Evolutionary conservation across 345 rosid genomes (phyloP).

Genomic region (Clausena lansium): DNA sequence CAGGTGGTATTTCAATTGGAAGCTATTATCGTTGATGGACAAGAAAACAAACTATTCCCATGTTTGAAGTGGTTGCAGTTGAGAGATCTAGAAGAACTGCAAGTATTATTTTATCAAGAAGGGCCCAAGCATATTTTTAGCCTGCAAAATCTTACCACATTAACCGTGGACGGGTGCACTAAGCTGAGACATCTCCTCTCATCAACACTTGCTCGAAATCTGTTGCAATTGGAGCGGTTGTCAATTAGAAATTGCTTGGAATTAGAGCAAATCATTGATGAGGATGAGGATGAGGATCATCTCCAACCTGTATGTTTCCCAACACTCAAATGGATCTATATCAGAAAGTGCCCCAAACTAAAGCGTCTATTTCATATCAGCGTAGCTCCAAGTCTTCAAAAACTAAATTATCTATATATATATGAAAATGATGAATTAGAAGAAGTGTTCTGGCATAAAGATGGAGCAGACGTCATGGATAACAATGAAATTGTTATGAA

Average conservation of each 20-base stretch:
- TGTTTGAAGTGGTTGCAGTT: fast-evolving
- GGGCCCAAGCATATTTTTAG: too few relatives aligned
- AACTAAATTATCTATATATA: not conserved
- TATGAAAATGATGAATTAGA: not conserved
- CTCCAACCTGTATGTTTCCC: not conserved
- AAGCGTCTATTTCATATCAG: not conserved
- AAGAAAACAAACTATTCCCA: too few relatives aligned
- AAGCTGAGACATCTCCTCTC: not conserved
- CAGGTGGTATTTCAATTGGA: too few relatives aligned
- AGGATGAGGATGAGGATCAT: not conserved
- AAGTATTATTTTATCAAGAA: too few relatives aligned
- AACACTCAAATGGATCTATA: fast-evolving
- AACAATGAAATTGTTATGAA: not conserved
- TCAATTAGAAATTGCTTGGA: fast-evolving
- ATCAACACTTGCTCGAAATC: not conserved
- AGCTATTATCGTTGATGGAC: too few relatives aligned
- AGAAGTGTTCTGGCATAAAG: not conserved
- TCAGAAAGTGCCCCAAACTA: not conserved
- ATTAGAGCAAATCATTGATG: conserved; percentile 11
- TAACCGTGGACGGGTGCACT: fast-evolving
- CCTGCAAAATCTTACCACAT: too few relatives aligned
- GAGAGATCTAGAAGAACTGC: fast-evolving
- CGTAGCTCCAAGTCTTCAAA: not conserved
- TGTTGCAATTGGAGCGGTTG: not conserved
- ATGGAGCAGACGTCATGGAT: not conserved